Evolutionary conservation across 2,329 filamentous ascomycete genomes (phyloP).

Genomic region (Rasamsonia emersonii): DNA sequence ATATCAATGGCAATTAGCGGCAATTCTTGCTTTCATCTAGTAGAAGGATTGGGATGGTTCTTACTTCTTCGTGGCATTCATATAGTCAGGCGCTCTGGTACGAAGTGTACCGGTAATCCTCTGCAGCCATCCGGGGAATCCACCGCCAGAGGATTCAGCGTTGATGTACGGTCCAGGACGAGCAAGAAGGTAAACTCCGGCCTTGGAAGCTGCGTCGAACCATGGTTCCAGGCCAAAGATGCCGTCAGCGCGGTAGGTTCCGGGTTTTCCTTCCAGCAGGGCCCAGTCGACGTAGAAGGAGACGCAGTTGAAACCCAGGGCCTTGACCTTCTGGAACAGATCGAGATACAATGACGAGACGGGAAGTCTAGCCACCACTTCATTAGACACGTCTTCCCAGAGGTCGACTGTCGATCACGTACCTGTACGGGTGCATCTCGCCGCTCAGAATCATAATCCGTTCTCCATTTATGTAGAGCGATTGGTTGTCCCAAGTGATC

Average conservation of each 20-base stretch:
- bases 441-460: conserved; percentile 63
- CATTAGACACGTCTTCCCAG: background rate
- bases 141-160: conserved; percentile 66
- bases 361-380: conserved; percentile 38
- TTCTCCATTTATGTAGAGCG: conserved; percentile 61
- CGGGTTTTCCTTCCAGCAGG: conserved; percentile 63
- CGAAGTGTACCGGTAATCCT: conserved; percentile 57
- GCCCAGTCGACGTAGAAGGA: conserved; percentile 78
- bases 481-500: conserved; percentile 65
- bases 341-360: conserved; percentile 59
- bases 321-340: conserved; percentile 74
- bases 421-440: conserved; percentile 63
- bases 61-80: conserved; percentile 59
- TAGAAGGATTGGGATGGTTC: no score
- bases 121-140: conserved; percentile 73
- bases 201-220: conserved; percentile 63
- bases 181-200: conserved; percentile 69
- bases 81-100: conserved; percentile 53
- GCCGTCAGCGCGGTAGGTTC: conserved; percentile 60
- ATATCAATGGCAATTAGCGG: no score
- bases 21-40: no score
- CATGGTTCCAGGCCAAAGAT: conserved; percentile 66
- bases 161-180: conserved; percentile 69
- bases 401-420: conserved; percentile 12
- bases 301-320: conserved; percentile 68